A percentile compares a stretch with the other conserved stretches of the same genome.
Evolutionary conservation across 2,329 filamentous ascomycete genomes (phyloP).

Genomic region (Furcasterigmium sp.): DNA sequence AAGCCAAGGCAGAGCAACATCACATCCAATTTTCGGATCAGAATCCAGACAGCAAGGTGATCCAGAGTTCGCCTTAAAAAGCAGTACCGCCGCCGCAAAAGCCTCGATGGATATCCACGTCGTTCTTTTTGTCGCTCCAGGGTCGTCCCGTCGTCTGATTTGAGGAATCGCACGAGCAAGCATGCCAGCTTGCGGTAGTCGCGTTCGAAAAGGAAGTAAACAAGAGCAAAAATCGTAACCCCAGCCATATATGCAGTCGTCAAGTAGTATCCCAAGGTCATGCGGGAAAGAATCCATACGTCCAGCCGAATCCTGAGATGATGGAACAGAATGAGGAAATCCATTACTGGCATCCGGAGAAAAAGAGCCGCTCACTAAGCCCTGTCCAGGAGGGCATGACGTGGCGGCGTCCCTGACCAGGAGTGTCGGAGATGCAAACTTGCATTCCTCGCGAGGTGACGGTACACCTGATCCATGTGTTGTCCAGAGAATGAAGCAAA

Average conservation of each 20-base stretch:
- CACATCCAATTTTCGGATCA: slow-evolving; percentile 9
- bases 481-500: slow-evolving; percentile 7
- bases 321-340: not conserved
- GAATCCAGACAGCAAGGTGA: slow-evolving; percentile 12
- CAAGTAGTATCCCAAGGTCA: slow-evolving; percentile 9
- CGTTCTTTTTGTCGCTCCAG: slow-evolving; percentile 11
- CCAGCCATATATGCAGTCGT: slow-evolving; percentile 15
- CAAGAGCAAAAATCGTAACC: slow-evolving; percentile 8
- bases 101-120: slow-evolving; percentile 1
- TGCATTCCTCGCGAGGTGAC: slow-evolving; percentile 8
- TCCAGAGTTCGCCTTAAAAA: slow-evolving; percentile 5
- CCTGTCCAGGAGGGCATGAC: slow-evolving; percentile 3
- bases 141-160: slow-evolving; percentile 4
- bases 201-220: not conserved
- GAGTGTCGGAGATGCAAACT: slow-evolving; percentile 13
- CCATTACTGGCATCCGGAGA: slow-evolving; percentile 1
- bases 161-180: slow-evolving; percentile 8
- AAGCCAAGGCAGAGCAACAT: slow-evolving; percentile 8
- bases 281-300: slow-evolving; percentile 3
- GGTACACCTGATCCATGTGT: slow-evolving; percentile 5
- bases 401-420: slow-evolving; percentile 5
- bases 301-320: not conserved
- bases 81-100: slow-evolving; percentile 3
- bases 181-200: slow-evolving; percentile 5
- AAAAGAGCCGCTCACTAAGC: slow-evolving; percentile 2